Percentiles rank a stretch among this genome's conserved stretches.
Conservation (phyloP, 768 basidiomycete species). For the Leccinum aurantiacum region DNA sequence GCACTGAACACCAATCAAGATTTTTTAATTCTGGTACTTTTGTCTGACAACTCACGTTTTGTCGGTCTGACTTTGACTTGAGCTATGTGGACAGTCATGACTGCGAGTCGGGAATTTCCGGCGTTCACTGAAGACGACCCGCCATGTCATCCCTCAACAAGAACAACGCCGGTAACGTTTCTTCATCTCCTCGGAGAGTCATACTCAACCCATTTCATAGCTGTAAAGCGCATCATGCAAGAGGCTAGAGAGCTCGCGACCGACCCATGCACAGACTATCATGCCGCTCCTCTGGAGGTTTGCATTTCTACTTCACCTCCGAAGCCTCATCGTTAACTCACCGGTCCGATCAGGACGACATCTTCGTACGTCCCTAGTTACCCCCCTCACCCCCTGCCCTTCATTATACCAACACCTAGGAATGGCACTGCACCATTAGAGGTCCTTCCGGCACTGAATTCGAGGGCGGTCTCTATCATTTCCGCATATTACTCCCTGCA, state of each 20-base stretch:
- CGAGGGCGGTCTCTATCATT: slow-evolving; percentile 94
- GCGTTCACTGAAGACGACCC: neutral
- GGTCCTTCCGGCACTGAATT: slow-evolving; percentile 88
- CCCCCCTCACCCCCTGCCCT: slow-evolving; percentile 15
- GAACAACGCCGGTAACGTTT: slow-evolving; percentile 77
- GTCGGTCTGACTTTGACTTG: slow-evolving; percentile 78
- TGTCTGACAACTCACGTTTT: slow-evolving; percentile 51
- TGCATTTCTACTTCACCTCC: slow-evolving; percentile 21
- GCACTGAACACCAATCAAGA: slow-evolving; percentile 3
- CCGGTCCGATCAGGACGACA: slow-evolving; percentile 62
- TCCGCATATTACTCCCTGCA: slow-evolving; percentile 85
- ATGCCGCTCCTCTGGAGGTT: slow-evolving; percentile 78
- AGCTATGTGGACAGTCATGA: slow-evolving; percentile 64
- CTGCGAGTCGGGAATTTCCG: slow-evolving; percentile 16
- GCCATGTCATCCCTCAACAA: slow-evolving; percentile 61
- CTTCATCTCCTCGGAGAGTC: neutral
- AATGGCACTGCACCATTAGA: slow-evolving; percentile 98
- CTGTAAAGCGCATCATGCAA: slow-evolving; percentile 96
- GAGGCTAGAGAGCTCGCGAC: slow-evolving; percentile 87
- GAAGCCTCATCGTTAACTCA: slow-evolving; percentile 11
- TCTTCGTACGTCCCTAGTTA: slow-evolving; percentile 60
- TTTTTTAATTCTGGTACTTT: too few relatives aligned
- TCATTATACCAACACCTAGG: slow-evolving; percentile 35
- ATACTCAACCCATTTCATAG: slow-evolving; percentile 36
- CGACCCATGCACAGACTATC: slow-evolving; percentile 84